phyloP scores from a whole-genome alignment of 1,284 basidiomycete genomes.

The Thecaphora frezii region DNA sequence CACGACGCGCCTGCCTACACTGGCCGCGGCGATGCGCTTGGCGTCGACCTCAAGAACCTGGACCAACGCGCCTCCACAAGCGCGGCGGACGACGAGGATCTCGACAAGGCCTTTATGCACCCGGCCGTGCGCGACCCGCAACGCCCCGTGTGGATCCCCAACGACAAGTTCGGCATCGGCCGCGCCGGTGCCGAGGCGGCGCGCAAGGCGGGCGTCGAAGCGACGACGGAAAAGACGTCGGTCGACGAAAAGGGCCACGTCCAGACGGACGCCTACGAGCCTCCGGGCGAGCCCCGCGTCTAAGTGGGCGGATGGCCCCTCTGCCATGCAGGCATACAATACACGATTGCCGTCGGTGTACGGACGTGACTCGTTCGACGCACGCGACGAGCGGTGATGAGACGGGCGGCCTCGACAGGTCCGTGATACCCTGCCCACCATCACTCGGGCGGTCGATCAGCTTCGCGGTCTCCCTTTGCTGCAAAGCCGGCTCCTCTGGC shows the following conservation, averaged over 20 bases:
- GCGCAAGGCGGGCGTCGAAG: constrained; percentile 44
- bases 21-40: neutral
- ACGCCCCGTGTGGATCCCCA: constrained; percentile 54
- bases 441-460: too few relatives aligned
- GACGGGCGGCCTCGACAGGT: too few relatives aligned
- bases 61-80: constrained; percentile 8
- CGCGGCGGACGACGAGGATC: constrained; percentile 24
- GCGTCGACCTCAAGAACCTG: constrained; percentile 15
- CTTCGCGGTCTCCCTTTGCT: too few relatives aligned
- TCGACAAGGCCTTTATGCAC: constrained; percentile 46
- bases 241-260: constrained; percentile 54
- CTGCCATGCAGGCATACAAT: neutral
- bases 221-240: constrained; percentile 46
- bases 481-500: too few relatives aligned
- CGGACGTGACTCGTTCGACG: too few relatives aligned
- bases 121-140: constrained; percentile 50
- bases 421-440: too few relatives aligned
- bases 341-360: too few relatives aligned
- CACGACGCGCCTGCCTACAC: neutral
- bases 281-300: constrained; percentile 50
- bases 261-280: constrained; percentile 43
- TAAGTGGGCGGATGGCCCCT: constrained; percentile 6
- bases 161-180: constrained; percentile 55
- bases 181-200: constrained; percentile 44
- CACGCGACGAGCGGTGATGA: too few relatives aligned